These are phyloP conservation scores for Rhodomyrtus tomentosa DNA, from an alignment of 345 rosid genomes.

Conservation along the genomic window DNA sequence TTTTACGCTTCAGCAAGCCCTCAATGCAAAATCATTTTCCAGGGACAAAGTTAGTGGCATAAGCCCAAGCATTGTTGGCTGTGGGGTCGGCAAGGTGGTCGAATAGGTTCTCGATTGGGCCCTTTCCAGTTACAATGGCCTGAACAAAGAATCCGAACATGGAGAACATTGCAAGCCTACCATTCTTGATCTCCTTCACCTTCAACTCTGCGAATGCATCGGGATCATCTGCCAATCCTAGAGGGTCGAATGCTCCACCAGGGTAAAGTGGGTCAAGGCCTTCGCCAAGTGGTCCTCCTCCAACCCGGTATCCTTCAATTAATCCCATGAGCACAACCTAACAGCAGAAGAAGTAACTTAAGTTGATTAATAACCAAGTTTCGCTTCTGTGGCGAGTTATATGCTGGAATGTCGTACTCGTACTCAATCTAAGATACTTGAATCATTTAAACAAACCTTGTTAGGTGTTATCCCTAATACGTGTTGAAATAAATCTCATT, in stretches of 20 bases:
- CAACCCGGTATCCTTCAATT: constrained; percentile 89
- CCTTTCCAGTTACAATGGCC: constrained; percentile 94
- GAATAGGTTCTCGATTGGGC: constrained; percentile 78
- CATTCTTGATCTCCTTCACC: constrained; percentile 94
- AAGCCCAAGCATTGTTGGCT: constrained; percentile 95
- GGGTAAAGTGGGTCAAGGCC: constrained; percentile 96
- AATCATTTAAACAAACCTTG: not conserved
- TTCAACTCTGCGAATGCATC: constrained; percentile 91
- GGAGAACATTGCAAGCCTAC: constrained; percentile 86
- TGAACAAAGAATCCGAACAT: constrained; percentile 96
- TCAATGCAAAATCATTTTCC: constrained; percentile 44
- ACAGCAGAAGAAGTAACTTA: not conserved
- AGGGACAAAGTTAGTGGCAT: constrained; percentile 94
- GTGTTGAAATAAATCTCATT: not conserved
- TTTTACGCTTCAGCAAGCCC: not conserved
- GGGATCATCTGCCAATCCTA: constrained; percentile 88
- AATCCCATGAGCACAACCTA: constrained; percentile 87
- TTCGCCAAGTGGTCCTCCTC: constrained; percentile 96
- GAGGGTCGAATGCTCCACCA: constrained; percentile 90
- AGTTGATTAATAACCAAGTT: not conserved
- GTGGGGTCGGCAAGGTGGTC: constrained; percentile 91
- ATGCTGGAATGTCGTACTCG: not conserved
- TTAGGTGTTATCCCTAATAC: not conserved
- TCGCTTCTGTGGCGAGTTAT: not conserved
- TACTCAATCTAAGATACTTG: not conserved